Conservation (phyloP, 352 stramenopile genomes). For the Pythium plurisporium region DNA sequence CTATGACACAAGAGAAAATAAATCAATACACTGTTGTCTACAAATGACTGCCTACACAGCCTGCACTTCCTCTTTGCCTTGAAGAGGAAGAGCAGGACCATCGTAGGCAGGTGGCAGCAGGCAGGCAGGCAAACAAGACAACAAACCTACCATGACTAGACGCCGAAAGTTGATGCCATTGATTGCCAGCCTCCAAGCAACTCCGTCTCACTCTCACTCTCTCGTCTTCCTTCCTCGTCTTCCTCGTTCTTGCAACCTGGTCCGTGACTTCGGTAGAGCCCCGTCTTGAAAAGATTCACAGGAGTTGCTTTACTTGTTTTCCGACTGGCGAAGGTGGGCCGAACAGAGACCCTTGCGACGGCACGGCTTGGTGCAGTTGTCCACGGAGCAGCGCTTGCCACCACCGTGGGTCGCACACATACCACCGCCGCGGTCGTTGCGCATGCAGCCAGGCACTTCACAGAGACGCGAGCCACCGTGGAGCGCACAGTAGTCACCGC, state of each 20-base stretch:
- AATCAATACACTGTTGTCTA: conserved; percentile 22
- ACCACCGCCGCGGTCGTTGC: conserved; percentile 81
- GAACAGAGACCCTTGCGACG: conserved; percentile 82
- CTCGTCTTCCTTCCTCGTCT: conserved; percentile 11
- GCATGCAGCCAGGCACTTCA: conserved; percentile 74
- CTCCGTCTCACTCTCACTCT: conserved; percentile 14
- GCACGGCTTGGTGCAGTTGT: conserved; percentile 70
- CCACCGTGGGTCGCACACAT: conserved; percentile 74
- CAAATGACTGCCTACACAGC: not conserved
- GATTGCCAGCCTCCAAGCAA: conserved; percentile 24
- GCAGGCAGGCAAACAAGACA: conserved; percentile 20
- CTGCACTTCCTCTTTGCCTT: conserved; percentile 8
- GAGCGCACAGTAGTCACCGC: conserved; percentile 79
- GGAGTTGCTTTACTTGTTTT: conserved; percentile 19
- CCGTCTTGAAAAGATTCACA: conserved; percentile 14
- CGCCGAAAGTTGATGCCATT: conserved; percentile 29
- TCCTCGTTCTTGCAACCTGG: conserved; percentile 23
- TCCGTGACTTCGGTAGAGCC: conserved; percentile 25
- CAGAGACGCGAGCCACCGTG: conserved; percentile 84
- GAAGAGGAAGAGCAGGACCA: conserved; percentile 2
- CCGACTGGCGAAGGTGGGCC: conserved; percentile 51
- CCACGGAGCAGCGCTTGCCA: conserved; percentile 72
- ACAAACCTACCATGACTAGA: conserved; percentile 28
- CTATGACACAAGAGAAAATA: conserved; percentile 23
- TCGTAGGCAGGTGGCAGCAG: not conserved